Conservation (phyloP, 257 asterid species). For the Osmanthus fragrans region DNA sequence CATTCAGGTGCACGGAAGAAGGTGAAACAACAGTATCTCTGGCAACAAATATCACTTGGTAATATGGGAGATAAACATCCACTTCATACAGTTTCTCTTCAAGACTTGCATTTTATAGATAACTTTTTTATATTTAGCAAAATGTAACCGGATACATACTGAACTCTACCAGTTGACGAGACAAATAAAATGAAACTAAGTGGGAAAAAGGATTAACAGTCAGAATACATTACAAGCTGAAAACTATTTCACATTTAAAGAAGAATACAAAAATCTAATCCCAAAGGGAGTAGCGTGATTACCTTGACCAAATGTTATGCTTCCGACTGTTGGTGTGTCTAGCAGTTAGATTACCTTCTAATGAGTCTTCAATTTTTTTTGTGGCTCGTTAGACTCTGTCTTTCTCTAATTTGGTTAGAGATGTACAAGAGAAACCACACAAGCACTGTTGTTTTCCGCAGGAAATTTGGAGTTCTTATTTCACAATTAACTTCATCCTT, state of each 20-base stretch:
- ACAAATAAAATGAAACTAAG: not conserved
- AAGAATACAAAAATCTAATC: conserved; percentile 17
- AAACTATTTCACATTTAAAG: conserved; percentile 38
- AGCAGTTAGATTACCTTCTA: conserved; percentile 43
- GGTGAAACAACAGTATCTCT: not conserved
- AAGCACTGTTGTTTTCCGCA: conserved; percentile 14
- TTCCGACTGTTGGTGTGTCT: conserved; percentile 35
- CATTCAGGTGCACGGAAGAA: not conserved
- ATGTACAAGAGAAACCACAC: conserved; percentile 19
- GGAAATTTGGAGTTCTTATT: conserved; percentile 16
- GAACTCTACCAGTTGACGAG: conserved; percentile 33
- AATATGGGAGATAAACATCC: not conserved
- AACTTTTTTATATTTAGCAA: conserved; percentile 2
- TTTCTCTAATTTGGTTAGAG: conserved; percentile 35
- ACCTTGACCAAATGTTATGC: conserved; percentile 25
- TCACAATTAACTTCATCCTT: conserved; percentile 36
- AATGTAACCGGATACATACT: conserved; percentile 23
- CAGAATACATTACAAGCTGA: conserved; percentile 21
- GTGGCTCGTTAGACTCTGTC: conserved; percentile 28
- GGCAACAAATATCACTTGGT: not conserved
- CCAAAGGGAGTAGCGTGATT: conserved; percentile 19
- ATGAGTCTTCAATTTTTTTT: conserved; percentile 21
- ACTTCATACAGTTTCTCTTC: not conserved
- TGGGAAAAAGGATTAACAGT: conserved; percentile 16
- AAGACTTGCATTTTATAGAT: conserved; percentile 28